Conservation (phyloP, 306 rosid genomes). For the Nissolia schottii region DNA sequence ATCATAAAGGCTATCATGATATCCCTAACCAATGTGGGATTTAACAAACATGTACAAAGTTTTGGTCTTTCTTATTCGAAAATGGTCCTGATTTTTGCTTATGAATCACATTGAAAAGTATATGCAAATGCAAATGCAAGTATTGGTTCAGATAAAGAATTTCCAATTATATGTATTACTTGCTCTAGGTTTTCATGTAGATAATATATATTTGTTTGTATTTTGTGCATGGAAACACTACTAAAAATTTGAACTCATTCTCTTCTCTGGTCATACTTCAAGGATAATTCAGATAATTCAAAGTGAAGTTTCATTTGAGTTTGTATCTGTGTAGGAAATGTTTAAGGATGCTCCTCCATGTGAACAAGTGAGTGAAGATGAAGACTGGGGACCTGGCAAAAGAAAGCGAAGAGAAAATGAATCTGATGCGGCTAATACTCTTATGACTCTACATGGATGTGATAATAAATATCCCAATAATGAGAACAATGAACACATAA, state of each 20-base stretch:
- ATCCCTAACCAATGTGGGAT: no score
- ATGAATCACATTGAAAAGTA: neutral
- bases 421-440: slow-evolving; percentile 87
- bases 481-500: slow-evolving; percentile 28
- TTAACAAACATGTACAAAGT: neutral
- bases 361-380: slow-evolving; percentile 86
- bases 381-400: slow-evolving; percentile 92
- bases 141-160: neutral
- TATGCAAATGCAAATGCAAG: slow-evolving; percentile 3
- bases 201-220: neutral
- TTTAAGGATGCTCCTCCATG: slow-evolving; percentile 68
- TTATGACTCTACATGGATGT: slow-evolving; percentile 79
- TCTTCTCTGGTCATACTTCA: neutral
- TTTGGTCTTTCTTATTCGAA: neutral
- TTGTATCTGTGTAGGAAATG: slow-evolving; percentile 63
- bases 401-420: slow-evolving; percentile 73
- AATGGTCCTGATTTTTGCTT: neutral
- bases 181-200: slow-evolving; percentile 3
- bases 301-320: slow-evolving; percentile 3
- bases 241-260: neutral
- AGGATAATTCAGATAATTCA: neutral
- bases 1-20: no score
- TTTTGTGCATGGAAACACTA: neutral
- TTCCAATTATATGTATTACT: neutral
- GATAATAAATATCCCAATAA: slow-evolving; percentile 42